Evolutionary conservation across 139 green algal species (phyloP), one percentile per base, ranked within the genome.

Genomic region (Auxenochlorella protothecoides): DNA sequence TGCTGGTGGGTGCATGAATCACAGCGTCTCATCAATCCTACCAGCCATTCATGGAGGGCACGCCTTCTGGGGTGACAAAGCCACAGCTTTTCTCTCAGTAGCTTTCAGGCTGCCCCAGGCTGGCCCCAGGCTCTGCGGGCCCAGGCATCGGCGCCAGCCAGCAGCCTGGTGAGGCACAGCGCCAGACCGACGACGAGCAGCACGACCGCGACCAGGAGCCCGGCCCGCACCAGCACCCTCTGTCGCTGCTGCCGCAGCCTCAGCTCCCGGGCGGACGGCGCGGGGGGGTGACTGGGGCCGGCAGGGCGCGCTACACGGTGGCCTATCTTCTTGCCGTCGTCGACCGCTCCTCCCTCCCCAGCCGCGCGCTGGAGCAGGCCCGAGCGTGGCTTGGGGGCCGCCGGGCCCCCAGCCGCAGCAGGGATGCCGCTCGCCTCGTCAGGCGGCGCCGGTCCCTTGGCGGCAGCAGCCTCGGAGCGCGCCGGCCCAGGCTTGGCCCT

Each of bases 181-280:
- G 56, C 70, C 67, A 73, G 16, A 53, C 68, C 15, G 16, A 71
- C 55, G 6, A 59, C 53, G n/a, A 76, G 10, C 75, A 74, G 3
- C 61, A 75, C 60, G 55, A 76, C 66, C 16, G 59, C 10, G 9
- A 4, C 69, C 56, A 81, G 57, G 59, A 76, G 56, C 4, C 60
- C 27, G 6, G 51, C 8, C 13, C 61, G 59, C 56, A 71, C 14
- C 2, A 84, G 7, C 27, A 61, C 15, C 7, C 57, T 56, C 66
- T 15, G 27, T 51, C 68, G 65, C 69, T 81, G 69, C 65, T 76
- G 13, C 57, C 53, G 14, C 5, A 63, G 63, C 55, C 65, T 59
- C 62, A 9, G 44, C 55, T 70, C 12, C 55, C 16, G 44, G 68
- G 59, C 63, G 68, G 56, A 66, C 15, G 65, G 59, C 57, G 74